Evolutionary conservation across 108 stramenopile species (phyloP), one percentile per base, ranked within the genome.

Genomic region (Stephanodiscus minutulus): DNA sequence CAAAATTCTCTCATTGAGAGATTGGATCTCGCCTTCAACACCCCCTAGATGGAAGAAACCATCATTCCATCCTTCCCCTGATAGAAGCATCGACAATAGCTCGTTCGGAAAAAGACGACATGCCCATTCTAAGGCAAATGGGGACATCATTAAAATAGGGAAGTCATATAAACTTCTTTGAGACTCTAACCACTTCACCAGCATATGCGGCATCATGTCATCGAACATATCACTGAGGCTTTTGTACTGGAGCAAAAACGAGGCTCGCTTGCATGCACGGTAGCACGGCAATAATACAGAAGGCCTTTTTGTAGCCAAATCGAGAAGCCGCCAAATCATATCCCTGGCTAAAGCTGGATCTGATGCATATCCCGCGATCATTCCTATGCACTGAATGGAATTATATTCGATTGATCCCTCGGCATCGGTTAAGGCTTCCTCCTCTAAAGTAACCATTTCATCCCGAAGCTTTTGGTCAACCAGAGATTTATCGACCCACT

Each of bases 91-190:
- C 1, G 61, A 20, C 63, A 74, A 53, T 24, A 81, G 46, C 28
- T 81, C 69, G 55, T 37, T 61, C 18, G 80, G 80, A 2, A 81
- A 61, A 57, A 55, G 66, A 28, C 73, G 65, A 28, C 73, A 74
- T 17, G 57, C 25, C 44, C 18, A 47, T 22, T 74, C 65, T 31
- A 69, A 20, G 12, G 58, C 64, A 57, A 60, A 70, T 22, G 91
- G 86, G 39, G 91, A 79, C 41, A 81, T 86, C 52, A 88, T 33
- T 20, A 83, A 48, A 28, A 89, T 18, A 17, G 91, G 86, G 10
- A 88, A 50, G 25, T 85, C 61, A 20, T 35, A 20, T 5, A 85
- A 47, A 22, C 54, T 47, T 31, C 62, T 57, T 21, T 72, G 62
- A 35, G 62, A 59, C 21, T 83, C 64, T 5, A 91, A 29, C 87